phyloP scores from a whole-genome alignment of 768 basidiomycete species.

The Suillus bovinus region DNA sequence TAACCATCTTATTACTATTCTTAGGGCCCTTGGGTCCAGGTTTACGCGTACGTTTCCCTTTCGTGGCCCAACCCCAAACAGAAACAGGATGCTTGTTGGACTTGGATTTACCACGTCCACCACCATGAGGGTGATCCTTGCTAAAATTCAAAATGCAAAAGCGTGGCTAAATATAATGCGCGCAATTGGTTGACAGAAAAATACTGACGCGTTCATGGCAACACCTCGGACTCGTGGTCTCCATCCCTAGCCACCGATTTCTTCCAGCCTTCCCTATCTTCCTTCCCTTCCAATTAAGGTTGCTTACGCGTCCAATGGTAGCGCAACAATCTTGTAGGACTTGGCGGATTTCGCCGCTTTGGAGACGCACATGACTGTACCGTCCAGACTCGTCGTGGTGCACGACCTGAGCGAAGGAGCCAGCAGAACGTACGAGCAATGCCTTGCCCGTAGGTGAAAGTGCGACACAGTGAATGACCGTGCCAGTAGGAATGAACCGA shows the following conservation, averaged over 20 bases:
- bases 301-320: slow-evolving; percentile 90
- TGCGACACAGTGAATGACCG: slow-evolving; percentile 84
- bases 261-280: slow-evolving; percentile 92
- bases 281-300: slow-evolving; percentile 83
- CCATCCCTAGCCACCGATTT: slow-evolving; percentile 83
- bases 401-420: slow-evolving; percentile 81
- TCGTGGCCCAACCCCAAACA: slow-evolving; percentile 90
- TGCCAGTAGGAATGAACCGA: slow-evolving; percentile 88
- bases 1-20: slow-evolving; percentile 87
- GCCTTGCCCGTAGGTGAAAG: slow-evolving; percentile 76
- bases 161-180: slow-evolving; percentile 1
- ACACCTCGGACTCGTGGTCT: slow-evolving; percentile 90
- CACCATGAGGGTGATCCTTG: slow-evolving; percentile 92
- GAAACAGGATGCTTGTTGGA: slow-evolving; percentile 93
- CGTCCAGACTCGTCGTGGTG: slow-evolving; percentile 68
- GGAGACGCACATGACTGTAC: slow-evolving; percentile 82
- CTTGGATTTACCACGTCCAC: slow-evolving; percentile 97
- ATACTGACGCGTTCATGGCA: slow-evolving; percentile 90
- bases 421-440: slow-evolving; percentile 87
- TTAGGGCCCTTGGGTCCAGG: slow-evolving; percentile 90
- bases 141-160: slow-evolving; percentile 36
- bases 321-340: slow-evolving; percentile 81
- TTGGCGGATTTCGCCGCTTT: slow-evolving; percentile 91
- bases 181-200: slow-evolving; percentile 8
- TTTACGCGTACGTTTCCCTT: slow-evolving; percentile 90